These are phyloP conservation scores for Acanthamoeba culbertsoni DNA, from an alignment of 208 protist species.

Conservation along the genomic window DNA sequence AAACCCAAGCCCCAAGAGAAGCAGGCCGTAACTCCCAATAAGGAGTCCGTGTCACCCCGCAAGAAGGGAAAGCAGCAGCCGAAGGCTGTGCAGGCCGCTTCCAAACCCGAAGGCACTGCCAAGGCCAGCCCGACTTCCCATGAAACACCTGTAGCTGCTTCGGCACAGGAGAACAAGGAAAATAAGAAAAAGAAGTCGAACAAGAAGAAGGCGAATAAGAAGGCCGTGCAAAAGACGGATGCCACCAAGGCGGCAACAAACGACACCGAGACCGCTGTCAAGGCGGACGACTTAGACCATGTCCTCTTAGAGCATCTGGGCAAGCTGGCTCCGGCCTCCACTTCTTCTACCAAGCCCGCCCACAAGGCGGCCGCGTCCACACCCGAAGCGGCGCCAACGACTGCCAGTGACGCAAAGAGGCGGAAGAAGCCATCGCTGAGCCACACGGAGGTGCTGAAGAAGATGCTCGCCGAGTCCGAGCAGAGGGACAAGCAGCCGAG, in stretches of 20 bases:
- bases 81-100: neutral
- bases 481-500: neutral
- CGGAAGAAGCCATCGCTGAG: neutral
- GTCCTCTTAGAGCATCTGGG: slow-evolving; percentile 8
- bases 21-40: neutral
- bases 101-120: neutral
- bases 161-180: neutral
- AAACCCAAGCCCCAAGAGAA: too few species aligned
- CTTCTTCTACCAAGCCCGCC: neutral
- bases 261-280: neutral
- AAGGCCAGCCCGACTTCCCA: neutral
- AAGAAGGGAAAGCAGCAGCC: neutral
- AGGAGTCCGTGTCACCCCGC: too few species aligned
- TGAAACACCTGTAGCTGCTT: too few species aligned
- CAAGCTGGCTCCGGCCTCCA: neutral
- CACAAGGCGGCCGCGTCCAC: neutral
- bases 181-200: neutral
- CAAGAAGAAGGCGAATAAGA: neutral
- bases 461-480: neutral
- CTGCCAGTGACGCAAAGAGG: neutral
- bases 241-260: neutral
- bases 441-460: neutral
- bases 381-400: neutral
- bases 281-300: neutral
- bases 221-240: neutral